Conservation (phyloP, 1,284 basidiomycete genomes). For the Clitocybe nebularis region DNA sequence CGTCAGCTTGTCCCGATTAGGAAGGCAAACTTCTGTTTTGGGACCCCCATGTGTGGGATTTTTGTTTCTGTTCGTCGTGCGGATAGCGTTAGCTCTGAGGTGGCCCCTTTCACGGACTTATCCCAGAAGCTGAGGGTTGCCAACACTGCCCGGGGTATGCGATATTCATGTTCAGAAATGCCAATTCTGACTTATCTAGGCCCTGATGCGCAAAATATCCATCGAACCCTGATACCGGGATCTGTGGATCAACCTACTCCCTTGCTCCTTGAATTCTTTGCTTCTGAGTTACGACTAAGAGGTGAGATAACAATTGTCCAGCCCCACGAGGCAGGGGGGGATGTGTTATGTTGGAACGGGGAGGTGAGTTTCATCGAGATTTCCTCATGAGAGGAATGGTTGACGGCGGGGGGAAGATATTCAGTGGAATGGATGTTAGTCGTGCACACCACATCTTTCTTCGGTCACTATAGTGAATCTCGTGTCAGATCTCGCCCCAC, state of each 20-base stretch:
- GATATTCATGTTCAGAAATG: slow-evolving; percentile 5
- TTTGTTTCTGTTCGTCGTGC: slow-evolving; percentile 15
- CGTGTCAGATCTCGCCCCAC: slow-evolving; percentile 38
- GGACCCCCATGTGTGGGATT: slow-evolving; percentile 51
- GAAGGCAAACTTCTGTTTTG: slow-evolving; percentile 10
- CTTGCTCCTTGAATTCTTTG: slow-evolving; percentile 53
- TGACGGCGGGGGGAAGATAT: slow-evolving; percentile 69
- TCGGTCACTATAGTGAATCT: not conserved
- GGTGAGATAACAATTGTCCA: slow-evolving; percentile 64
- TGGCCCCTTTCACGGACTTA: slow-evolving; percentile 22
- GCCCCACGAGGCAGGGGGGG: slow-evolving; percentile 60
- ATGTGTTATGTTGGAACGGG: slow-evolving; percentile 87
- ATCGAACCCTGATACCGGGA: no score
- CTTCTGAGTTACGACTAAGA: slow-evolving; percentile 78
- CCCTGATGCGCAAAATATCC: slow-evolving; percentile 52
- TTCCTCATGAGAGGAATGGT: no score
- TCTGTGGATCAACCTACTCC: slow-evolving; percentile 6
- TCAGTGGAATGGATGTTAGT: slow-evolving; percentile 68
- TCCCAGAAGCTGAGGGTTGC: slow-evolving; percentile 33
- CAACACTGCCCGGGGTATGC: slow-evolving; percentile 51
- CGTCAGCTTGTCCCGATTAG: not conserved
- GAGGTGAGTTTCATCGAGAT: slow-evolving; percentile 51
- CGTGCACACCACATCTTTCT: not conserved
- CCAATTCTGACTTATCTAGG: slow-evolving; percentile 33
- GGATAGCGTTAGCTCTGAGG: slow-evolving; percentile 3